Percentiles rank a stretch among this genome's conserved stretches.
phyloP scores from a whole-genome alignment of 2,329 filamentous ascomycete species.

The Penicillium sp. region DNA sequence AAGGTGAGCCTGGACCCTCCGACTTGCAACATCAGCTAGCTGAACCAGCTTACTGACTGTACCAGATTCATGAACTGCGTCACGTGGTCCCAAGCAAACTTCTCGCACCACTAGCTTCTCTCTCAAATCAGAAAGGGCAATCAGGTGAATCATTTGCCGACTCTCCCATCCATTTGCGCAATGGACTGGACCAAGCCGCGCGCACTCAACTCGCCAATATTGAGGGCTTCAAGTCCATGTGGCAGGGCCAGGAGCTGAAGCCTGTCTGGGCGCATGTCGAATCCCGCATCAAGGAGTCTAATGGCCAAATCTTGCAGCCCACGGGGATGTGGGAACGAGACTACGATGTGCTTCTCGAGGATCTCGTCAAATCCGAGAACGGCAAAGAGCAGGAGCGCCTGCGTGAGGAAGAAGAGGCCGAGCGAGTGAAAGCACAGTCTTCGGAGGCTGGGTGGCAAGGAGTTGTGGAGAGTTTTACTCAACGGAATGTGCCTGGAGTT shows the following conservation, averaged over 20 bases:
- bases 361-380: conserved; percentile 34
- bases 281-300: conserved; percentile 39
- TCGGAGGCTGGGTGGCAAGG: conserved; percentile 37
- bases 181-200: conserved; percentile 39
- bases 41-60: conserved; percentile 10
- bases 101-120: conserved; percentile 43
- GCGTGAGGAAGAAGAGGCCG: conserved; percentile 32
- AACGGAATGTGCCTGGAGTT: conserved; percentile 33
- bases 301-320: conserved; percentile 40
- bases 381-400: conserved; percentile 28
- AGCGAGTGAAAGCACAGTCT: conserved; percentile 31
- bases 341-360: conserved; percentile 39
- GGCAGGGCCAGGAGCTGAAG: conserved; percentile 44
- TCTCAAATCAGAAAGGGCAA: conserved; percentile 35
- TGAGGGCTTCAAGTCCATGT: conserved; percentile 41
- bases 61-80: conserved; percentile 47
- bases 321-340: conserved; percentile 45
- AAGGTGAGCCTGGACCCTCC: conserved; percentile 22
- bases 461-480: conserved; percentile 36
- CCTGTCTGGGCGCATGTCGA: conserved; percentile 42
- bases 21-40: background rate
- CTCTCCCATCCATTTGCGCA: conserved; percentile 40
- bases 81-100: conserved; percentile 45
- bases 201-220: conserved; percentile 41
- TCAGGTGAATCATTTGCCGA: conserved; percentile 26